Evolutionary conservation across 352 stramenopile species (phyloP).

Genomic region (Phytophthora sojae): DNA sequence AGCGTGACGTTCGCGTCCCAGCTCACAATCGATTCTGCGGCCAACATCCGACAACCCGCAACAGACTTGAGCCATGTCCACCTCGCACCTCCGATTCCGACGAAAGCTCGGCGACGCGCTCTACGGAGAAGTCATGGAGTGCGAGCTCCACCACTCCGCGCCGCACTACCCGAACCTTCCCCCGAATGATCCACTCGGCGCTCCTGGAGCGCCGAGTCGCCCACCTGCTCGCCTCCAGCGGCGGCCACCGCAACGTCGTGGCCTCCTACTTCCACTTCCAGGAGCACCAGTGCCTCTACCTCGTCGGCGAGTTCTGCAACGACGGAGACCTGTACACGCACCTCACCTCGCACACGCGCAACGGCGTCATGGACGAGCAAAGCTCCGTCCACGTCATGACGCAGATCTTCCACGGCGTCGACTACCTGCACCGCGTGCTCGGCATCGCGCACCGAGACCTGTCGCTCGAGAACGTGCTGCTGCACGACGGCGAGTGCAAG

Average conservation of each 20-base stretch:
- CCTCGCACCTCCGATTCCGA: conserved; percentile 27
- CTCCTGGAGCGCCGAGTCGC: conserved; percentile 26
- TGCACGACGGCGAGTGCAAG: conserved; percentile 56
- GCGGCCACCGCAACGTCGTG: conserved; percentile 34
- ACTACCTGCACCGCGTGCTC: conserved; percentile 51
- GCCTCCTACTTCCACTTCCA: conserved; percentile 20
- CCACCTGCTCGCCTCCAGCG: conserved; percentile 3
- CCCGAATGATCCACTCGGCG: not conserved
- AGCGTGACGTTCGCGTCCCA: not conserved
- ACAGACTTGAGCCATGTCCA: conserved; percentile 13
- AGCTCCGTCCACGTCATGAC: conserved; percentile 23
- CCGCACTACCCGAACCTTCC: not conserved
- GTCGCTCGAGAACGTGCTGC: conserved; percentile 95
- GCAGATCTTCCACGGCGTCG: conserved; percentile 47
- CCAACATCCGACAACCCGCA: not conserved
- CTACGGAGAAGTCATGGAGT: conserved; percentile 39
- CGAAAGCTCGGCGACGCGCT: conserved; percentile 37
- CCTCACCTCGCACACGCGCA: not conserved
- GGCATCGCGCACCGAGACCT: conserved; percentile 92
- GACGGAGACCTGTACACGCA: conserved; percentile 44
- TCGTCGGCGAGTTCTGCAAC: conserved; percentile 52
- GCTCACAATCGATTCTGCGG: not conserved
- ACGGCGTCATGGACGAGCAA: conserved; percentile 20
- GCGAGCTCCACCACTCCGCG: conserved; percentile 9
- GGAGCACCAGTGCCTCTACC: conserved; percentile 24